phyloP scores from a whole-genome alignment of 2,329 filamentous ascomycete species.

The Diaporthe caulivora region DNA sequence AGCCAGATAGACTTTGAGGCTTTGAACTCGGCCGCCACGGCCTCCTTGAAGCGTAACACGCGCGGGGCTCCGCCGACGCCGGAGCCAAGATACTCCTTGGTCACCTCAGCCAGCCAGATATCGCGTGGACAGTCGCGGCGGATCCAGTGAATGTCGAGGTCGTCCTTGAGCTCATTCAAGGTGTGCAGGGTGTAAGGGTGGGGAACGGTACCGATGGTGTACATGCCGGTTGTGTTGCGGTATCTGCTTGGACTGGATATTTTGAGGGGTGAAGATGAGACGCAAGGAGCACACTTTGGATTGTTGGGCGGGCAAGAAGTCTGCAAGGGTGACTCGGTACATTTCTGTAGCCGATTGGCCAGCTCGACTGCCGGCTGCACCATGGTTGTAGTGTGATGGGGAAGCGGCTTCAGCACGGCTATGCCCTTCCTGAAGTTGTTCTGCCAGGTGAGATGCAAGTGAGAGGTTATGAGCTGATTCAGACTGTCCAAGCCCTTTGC shows the following conservation, averaged over 20 bases:
- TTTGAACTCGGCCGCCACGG: slow-evolving; percentile 77
- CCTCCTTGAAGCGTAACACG: slow-evolving; percentile 82
- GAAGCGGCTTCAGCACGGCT: slow-evolving; percentile 82
- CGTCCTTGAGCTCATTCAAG: slow-evolving; percentile 72
- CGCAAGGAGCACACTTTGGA: slow-evolving; percentile 80
- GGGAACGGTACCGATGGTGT: slow-evolving; percentile 88
- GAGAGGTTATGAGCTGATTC: slow-evolving; percentile 82
- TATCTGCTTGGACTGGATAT: slow-evolving; percentile 77
- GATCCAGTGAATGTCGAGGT: slow-evolving; percentile 74
- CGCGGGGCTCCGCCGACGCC: slow-evolving; percentile 74
- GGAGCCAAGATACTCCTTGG: slow-evolving; percentile 74
- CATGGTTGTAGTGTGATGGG: slow-evolving; percentile 80
- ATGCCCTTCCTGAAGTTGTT: slow-evolving; percentile 82
- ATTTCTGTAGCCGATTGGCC: slow-evolving; percentile 80
- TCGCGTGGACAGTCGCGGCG: slow-evolving; percentile 79
- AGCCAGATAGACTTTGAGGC: slow-evolving; percentile 82
- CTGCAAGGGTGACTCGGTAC: slow-evolving; percentile 79
- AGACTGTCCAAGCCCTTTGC: slow-evolving; percentile 74
- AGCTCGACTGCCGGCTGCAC: slow-evolving; percentile 78
- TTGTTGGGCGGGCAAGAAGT: slow-evolving; percentile 87
- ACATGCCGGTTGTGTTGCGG: slow-evolving; percentile 78
- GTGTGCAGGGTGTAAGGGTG: slow-evolving; percentile 89
- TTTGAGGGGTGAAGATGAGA: slow-evolving; percentile 71
- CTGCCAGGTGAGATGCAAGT: slow-evolving; percentile 89
- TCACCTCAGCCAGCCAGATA: slow-evolving; percentile 80